Evolutionary conservation across 1,284 basidiomycete species (phyloP).

Genomic region (Fomitopsis betulina): DNA sequence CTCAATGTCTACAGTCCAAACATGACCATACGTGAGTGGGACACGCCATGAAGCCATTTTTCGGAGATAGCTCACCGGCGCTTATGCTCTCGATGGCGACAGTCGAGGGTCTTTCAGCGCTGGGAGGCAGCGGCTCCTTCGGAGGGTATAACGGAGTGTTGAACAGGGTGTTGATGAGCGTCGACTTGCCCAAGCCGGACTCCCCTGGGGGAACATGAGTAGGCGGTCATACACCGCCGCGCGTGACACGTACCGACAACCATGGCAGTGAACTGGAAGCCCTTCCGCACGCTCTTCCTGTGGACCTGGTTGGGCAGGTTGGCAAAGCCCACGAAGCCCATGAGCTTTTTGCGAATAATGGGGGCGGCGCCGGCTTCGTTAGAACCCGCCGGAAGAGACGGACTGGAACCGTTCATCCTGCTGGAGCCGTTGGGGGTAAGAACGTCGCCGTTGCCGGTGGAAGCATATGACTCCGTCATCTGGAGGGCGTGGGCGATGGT

Average conservation of each 20-base stretch:
- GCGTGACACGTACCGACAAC: slow-evolving; percentile 79
- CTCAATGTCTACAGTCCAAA: slow-evolving; percentile 77
- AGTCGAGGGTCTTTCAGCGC: slow-evolving; percentile 85
- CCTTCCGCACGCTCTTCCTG: slow-evolving; percentile 92
- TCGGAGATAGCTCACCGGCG: slow-evolving; percentile 61
- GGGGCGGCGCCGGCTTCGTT: slow-evolving; percentile 42
- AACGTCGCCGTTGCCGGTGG: slow-evolving; percentile 57
- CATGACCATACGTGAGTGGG: slow-evolving; percentile 18
- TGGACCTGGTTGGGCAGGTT: slow-evolving; percentile 98
- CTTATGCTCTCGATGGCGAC: slow-evolving; percentile 96
- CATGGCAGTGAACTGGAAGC: slow-evolving; percentile 97
- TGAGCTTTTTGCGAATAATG: slow-evolving; percentile 87
- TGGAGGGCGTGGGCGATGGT: slow-evolving; percentile 24
- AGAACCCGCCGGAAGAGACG: slow-evolving; percentile 45
- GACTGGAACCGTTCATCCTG: slow-evolving; percentile 52
- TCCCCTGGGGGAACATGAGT: slow-evolving; percentile 59
- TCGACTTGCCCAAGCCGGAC: slow-evolving; percentile 96
- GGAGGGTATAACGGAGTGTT: slow-evolving; percentile 90
- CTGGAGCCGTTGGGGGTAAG: slow-evolving; percentile 45
- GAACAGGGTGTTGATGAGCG: slow-evolving; percentile 96
- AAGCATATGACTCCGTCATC: slow-evolving; percentile 73
- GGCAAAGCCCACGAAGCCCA: slow-evolving; percentile 87
- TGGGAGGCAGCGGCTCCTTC: slow-evolving; percentile 79
- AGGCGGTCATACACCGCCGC: slow-evolving; percentile 4
- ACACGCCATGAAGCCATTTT: slow-evolving; percentile 10